Evolutionary conservation across 2,329 filamentous ascomycete genomes (phyloP).

Genomic region (Talaromyces sp.): DNA sequence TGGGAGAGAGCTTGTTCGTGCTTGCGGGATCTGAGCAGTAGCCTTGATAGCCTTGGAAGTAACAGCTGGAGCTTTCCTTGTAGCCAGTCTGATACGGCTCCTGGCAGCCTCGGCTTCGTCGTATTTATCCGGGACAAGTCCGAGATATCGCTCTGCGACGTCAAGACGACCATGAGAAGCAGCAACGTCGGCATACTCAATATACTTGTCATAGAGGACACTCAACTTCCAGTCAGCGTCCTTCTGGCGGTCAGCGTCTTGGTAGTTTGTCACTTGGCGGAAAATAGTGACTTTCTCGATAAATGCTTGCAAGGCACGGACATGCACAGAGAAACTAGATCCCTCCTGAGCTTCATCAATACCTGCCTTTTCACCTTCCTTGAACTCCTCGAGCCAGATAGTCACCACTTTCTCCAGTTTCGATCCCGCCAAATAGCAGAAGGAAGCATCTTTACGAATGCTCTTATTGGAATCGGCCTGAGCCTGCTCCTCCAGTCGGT

Average conservation of each 20-base stretch:
- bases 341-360: slow-evolving; percentile 67
- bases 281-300: slow-evolving; percentile 99
- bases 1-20: slow-evolving; percentile 30
- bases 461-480: slow-evolving; percentile 53
- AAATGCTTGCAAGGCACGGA: slow-evolving; percentile 81
- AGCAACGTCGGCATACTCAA: slow-evolving; percentile 93
- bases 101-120: slow-evolving; percentile 83
- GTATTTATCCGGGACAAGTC: slow-evolving; percentile 78
- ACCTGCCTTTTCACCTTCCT: slow-evolving; percentile 74
- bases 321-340: slow-evolving; percentile 88
- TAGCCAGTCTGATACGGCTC: slow-evolving; percentile 80
- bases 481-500: slow-evolving; percentile 73
- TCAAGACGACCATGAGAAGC: slow-evolving; percentile 83
- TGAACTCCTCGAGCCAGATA: slow-evolving; percentile 88
- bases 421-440: slow-evolving; percentile 93
- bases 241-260: slow-evolving; percentile 70
- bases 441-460: slow-evolving; percentile 80
- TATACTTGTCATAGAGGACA: slow-evolving; percentile 87
- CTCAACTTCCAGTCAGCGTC: slow-evolving; percentile 83
- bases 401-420: slow-evolving; percentile 95
- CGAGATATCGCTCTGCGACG: slow-evolving; percentile 85
- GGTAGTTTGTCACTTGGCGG: slow-evolving; percentile 87
- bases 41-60: slow-evolving; percentile 41
- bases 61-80: slow-evolving; percentile 56
- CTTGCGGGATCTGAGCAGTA: slow-evolving; percentile 38